phyloP scores from a whole-genome alignment of 148 eudicot species.

The Silene uniflora region DNA sequence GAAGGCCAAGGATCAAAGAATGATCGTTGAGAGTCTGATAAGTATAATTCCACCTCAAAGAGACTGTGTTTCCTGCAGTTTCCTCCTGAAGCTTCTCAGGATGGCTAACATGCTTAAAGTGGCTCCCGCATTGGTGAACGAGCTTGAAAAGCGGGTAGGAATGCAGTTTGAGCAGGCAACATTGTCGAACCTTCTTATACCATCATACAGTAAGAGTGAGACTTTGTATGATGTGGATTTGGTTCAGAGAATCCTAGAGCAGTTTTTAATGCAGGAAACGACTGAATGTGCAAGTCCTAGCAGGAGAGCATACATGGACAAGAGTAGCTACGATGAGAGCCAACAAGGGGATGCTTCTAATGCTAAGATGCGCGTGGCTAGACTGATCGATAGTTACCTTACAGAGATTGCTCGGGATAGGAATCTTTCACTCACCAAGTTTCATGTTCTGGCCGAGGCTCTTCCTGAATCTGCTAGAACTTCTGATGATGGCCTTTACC shows the following conservation, averaged over 20 bases:
- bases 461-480: conserved; percentile 93
- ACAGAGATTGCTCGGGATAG: conserved; percentile 89
- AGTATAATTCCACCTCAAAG: conserved; percentile 91
- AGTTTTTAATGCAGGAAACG: conserved; percentile 83
- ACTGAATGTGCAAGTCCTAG: conserved; percentile 65
- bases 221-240: conserved; percentile 86
- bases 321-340: conserved; percentile 40
- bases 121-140: conserved; percentile 89
- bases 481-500: conserved; percentile 89
- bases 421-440: conserved; percentile 71
- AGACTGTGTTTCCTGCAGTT: conserved; percentile 81
- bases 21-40: conserved; percentile 87
- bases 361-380: conserved; percentile 87
- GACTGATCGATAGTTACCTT: conserved; percentile 89
- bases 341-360: conserved; percentile 38
- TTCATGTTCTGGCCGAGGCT: conserved; percentile 95
- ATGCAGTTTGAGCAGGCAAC: conserved; percentile 97
- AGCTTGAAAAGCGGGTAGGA: conserved; percentile 90
- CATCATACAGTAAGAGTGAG: conserved; percentile 53
- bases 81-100: conserved; percentile 71
- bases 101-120: conserved; percentile 87
- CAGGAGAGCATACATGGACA: conserved; percentile 40
- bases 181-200: conserved; percentile 72
- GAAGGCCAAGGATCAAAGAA: conserved; percentile 69
- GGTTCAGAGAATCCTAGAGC: conserved; percentile 89